phyloP scores from a whole-genome alignment of 306 rosid genomes.

The Begonia peltatifolia region DNA sequence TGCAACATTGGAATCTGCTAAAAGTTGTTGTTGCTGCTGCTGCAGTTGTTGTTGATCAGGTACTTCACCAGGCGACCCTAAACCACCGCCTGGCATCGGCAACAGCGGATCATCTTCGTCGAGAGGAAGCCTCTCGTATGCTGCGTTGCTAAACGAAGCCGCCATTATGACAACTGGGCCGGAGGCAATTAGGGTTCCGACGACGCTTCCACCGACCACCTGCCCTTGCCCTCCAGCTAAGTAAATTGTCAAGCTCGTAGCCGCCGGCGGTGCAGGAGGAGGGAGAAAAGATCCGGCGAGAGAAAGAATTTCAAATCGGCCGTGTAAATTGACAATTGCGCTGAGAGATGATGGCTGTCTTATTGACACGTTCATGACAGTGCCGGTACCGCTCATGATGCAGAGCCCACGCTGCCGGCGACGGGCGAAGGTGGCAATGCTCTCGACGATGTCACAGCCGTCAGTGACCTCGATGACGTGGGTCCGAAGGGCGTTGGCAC shows the following conservation, averaged over 20 bases:
- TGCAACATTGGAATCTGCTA: constrained; percentile 46
- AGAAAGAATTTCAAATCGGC: constrained; percentile 1
- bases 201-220: constrained; percentile 4
- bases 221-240: constrained; percentile 5
- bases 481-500: constrained; percentile 2
- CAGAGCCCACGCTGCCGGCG: not conserved
- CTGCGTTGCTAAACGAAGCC: constrained; percentile 1
- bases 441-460: not conserved
- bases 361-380: not conserved
- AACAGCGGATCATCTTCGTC: not conserved
- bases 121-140: not conserved
- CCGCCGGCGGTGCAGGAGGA: not conserved
- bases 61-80: not conserved
- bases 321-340: not conserved
- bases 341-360: constrained; percentile 1
- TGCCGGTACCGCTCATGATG: constrained; percentile 1
- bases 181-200: not conserved
- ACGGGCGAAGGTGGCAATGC: not conserved
- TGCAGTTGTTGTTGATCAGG: constrained; percentile 15
- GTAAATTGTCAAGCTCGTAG: not conserved
- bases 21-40: constrained; percentile 31
- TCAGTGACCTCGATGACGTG: constrained; percentile 3
- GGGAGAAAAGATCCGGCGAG: not conserved
- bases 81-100: not conserved
- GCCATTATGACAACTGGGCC: constrained; percentile 1